phyloP scores from a whole-genome alignment of 345 rosid species.

The Moringa oleifera region DNA sequence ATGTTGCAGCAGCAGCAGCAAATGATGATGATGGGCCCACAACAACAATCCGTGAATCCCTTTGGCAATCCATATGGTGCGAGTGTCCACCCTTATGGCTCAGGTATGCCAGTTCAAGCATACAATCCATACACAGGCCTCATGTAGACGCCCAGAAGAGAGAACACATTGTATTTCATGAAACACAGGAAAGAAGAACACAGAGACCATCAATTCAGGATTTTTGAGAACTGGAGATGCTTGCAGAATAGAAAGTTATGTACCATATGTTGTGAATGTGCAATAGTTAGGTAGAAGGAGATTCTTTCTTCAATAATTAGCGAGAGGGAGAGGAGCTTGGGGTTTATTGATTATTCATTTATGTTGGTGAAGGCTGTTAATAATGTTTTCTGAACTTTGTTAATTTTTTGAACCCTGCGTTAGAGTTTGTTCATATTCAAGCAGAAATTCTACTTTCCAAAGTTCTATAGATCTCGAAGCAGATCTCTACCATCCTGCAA shows the following conservation, averaged over 20 bases:
- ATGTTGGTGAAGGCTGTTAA: conserved; percentile 18
- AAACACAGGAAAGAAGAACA: conserved; percentile 5
- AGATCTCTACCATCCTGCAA: too few species aligned
- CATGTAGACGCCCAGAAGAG: conserved; percentile 21
- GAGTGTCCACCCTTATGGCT: conserved; percentile 38
- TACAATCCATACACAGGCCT: conserved; percentile 57
- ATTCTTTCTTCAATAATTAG: conserved; percentile 43
- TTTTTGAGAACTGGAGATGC: background rate
- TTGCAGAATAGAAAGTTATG: conserved; percentile 25
- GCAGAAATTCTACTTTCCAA: conserved; percentile 13
- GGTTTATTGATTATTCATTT: conserved; percentile 24
- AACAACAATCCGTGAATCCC: conserved; percentile 50
- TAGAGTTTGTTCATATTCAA: conserved; percentile 8
- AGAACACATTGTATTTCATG: conserved; percentile 13
- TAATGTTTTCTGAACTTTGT: conserved; percentile 20
- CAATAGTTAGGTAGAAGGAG: conserved; percentile 39
- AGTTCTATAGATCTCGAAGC: too few species aligned
- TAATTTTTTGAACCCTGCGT: conserved; percentile 14
- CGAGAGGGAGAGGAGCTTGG: conserved; percentile 10
- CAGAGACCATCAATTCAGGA: background rate
- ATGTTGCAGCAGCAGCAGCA: conserved; percentile 59
- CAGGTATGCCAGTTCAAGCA: conserved; percentile 57
- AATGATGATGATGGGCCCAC: conserved; percentile 68
- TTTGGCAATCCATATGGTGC: conserved; percentile 42
- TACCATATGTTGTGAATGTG: conserved; percentile 51